Evolutionary conservation across 352 stramenopile genomes (phyloP).

Genomic region (Phytophthora rubi): DNA sequence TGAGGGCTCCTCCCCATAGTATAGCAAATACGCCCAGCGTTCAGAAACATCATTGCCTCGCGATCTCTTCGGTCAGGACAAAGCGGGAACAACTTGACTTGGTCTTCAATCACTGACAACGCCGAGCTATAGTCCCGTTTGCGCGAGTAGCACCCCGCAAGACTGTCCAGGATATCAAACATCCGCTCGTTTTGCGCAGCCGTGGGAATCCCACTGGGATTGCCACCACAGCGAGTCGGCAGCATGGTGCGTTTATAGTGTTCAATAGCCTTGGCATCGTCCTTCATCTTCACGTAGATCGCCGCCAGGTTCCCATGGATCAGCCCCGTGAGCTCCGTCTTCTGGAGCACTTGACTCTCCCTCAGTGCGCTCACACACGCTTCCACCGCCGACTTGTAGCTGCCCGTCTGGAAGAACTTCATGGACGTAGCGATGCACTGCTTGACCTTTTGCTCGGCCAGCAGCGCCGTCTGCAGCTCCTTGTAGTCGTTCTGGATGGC

Average conservation of each 20-base stretch:
- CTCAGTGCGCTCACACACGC: slow-evolving; percentile 52
- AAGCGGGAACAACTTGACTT: slow-evolving; percentile 50
- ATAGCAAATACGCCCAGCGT: slow-evolving; percentile 64
- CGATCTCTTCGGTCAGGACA: slow-evolving; percentile 50
- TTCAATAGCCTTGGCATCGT: slow-evolving; percentile 64
- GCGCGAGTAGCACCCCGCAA: slow-evolving; percentile 61
- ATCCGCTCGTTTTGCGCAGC: slow-evolving; percentile 54
- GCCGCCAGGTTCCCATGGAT: slow-evolving; percentile 74
- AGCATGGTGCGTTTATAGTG: slow-evolving; percentile 68
- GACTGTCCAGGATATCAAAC: slow-evolving; percentile 65
- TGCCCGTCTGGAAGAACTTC: slow-evolving; percentile 65
- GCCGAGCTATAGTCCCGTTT: slow-evolving; percentile 62
- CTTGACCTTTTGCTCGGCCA: slow-evolving; percentile 60
- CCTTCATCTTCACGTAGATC: slow-evolving; percentile 58
- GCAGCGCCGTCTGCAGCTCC: slow-evolving; percentile 49
- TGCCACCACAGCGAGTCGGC: slow-evolving; percentile 38
- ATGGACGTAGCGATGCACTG: slow-evolving; percentile 57
- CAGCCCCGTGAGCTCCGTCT: slow-evolving; percentile 66
- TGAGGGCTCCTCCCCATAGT: slow-evolving; percentile 56
- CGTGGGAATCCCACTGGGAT: slow-evolving; percentile 29
- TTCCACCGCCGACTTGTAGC: slow-evolving; percentile 60
- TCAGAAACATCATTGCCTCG: slow-evolving; percentile 58
- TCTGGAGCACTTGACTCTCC: slow-evolving; percentile 58
- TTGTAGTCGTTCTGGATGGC: slow-evolving; percentile 62
- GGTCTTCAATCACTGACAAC: slow-evolving; percentile 58